Percentiles rank a stretch among this genome's conserved stretches.
phyloP scores from a whole-genome alignment of 2,329 filamentous ascomycete species.

The Xylaria sp. region DNA sequence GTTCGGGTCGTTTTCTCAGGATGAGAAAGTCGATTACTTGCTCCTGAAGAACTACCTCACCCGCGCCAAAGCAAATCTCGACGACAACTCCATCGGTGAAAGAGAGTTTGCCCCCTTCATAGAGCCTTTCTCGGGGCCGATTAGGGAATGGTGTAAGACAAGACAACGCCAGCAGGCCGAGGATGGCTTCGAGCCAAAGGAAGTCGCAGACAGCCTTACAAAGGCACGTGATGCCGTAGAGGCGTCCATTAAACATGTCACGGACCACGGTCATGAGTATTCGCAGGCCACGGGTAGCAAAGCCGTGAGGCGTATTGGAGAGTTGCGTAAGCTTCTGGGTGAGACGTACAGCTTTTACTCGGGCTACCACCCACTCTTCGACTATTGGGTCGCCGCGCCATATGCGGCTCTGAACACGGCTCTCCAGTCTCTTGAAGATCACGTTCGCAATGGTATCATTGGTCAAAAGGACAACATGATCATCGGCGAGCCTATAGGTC shows the following conservation, averaged over 20 bases:
- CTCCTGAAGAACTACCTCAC: slow-evolving; percentile 44
- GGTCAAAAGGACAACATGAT: slow-evolving; percentile 46
- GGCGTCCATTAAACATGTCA: slow-evolving; percentile 33
- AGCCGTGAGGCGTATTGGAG: slow-evolving; percentile 39
- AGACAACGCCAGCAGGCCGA: slow-evolving; percentile 38
- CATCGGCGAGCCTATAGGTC: slow-evolving; percentile 52
- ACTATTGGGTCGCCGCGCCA: slow-evolving; percentile 50
- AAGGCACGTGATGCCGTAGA: slow-evolving; percentile 32
- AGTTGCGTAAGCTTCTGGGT: slow-evolving; percentile 38
- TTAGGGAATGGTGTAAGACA: slow-evolving; percentile 43
- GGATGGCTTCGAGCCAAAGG: slow-evolving; percentile 39
- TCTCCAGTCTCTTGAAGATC: slow-evolving; percentile 35
- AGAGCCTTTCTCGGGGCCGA: slow-evolving; percentile 37
- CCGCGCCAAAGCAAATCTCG: slow-evolving; percentile 34
- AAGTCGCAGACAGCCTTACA: slow-evolving; percentile 39
- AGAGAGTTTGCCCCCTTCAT: slow-evolving; percentile 38
- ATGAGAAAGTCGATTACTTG: slow-evolving; percentile 45
- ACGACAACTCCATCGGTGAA: slow-evolving; percentile 36
- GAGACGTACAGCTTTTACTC: slow-evolving; percentile 49
- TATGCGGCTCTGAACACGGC: slow-evolving; percentile 37
- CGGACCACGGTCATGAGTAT: slow-evolving; percentile 30
- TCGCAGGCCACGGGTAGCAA: slow-evolving; percentile 42
- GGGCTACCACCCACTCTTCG: slow-evolving; percentile 51
- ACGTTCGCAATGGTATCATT: slow-evolving; percentile 37
- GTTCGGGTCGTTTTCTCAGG: slow-evolving; percentile 38